Evolutionary conservation across 805 yeast genomes (phyloP), one percentile per base, ranked within the genome.

Genomic region (Wickerhamiella azymoides): DNA sequence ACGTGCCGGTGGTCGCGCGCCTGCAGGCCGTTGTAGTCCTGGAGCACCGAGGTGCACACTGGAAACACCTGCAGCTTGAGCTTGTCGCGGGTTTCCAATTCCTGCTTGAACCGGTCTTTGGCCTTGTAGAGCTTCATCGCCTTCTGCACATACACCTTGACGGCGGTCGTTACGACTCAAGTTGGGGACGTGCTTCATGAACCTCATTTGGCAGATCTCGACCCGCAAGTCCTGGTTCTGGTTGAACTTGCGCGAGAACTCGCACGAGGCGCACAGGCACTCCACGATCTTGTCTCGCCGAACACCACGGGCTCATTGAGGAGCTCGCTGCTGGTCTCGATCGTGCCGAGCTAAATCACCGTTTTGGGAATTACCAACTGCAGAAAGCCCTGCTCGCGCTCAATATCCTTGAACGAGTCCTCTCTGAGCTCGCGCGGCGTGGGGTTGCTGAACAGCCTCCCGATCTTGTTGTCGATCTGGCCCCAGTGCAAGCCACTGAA

Each of bases 131-230:
- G 66, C 55, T 81, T 72, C 70, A 89, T 84, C 69, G 84, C 70
- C 39, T 88, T 72, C 55, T 80, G 78, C 51, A 89, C 77, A 60
- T 79, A 82, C 1, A 86, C 94, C 1, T 94, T 89, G 1, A 94
- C 80, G 0, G 96, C 77, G 30, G 85, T 76, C 98, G 63, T 93
- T 98, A 55, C 84, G 83, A 55, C 88, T 67, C 55, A 92, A 66
- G 55, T 92, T 93, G 17, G 99, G 98, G 46, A 89, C 71, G 58
- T 88, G 80, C 57, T 85, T 94, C 64, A 88, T 89, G 36, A 86
- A 79, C 1, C 96, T 95, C 2, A 89, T 84, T 57, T 85, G 83
- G 79, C 93, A 88, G 36, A 92, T 67, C 54, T 92, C 70, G n/a
- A 84, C 80, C 52, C 99, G 70, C 54, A 92, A 68, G 45, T 85